These are phyloP conservation scores for Stromatinia cepivora DNA, from an alignment of 2,329 filamentous ascomycete genomes.

Conservation along the genomic window DNA sequence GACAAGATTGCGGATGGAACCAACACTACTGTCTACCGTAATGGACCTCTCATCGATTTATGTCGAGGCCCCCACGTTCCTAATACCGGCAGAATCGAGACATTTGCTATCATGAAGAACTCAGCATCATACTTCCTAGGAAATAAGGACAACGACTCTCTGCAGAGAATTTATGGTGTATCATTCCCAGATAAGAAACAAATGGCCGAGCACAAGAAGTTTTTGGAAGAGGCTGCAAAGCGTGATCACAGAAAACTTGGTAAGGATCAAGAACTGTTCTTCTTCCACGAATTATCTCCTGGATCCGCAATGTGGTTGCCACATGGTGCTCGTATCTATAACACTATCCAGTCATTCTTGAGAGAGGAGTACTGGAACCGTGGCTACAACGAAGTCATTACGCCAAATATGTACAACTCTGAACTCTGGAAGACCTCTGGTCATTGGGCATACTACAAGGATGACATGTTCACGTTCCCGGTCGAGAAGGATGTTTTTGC, in stretches of 20 bases:
- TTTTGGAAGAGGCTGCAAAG: slow-evolving; percentile 96
- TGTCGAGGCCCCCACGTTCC: slow-evolving; percentile 95
- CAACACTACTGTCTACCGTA: slow-evolving; percentile 87
- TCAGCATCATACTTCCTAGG: slow-evolving; percentile 85
- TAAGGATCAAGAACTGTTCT: slow-evolving; percentile 94
- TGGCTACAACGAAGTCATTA: slow-evolving; percentile 91
- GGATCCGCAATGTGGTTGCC: slow-evolving; percentile 91
- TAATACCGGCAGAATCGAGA: slow-evolving; percentile 89
- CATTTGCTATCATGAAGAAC: slow-evolving; percentile 88
- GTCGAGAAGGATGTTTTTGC: slow-evolving; percentile 82
- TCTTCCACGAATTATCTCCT: slow-evolving; percentile 92
- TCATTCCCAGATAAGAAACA: slow-evolving; percentile 96
- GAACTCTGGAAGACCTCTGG: slow-evolving; percentile 92
- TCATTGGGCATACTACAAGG: slow-evolving; percentile 90
- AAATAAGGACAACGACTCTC: slow-evolving; percentile 87
- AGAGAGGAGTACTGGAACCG: slow-evolving; percentile 88
- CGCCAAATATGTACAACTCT: slow-evolving; percentile 95
- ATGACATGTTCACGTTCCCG: slow-evolving; percentile 91
- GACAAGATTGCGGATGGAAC: slow-evolving; percentile 88
- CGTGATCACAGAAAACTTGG: slow-evolving; percentile 93
- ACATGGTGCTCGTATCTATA: slow-evolving; percentile 91
- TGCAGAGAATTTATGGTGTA: slow-evolving; percentile 95
- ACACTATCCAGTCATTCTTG: slow-evolving; percentile 78
- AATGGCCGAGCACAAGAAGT: slow-evolving; percentile 90
- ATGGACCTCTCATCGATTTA: slow-evolving; percentile 90